phyloP scores from a whole-genome alignment of 306 rosid species.

The Castanea mollissima region DNA sequence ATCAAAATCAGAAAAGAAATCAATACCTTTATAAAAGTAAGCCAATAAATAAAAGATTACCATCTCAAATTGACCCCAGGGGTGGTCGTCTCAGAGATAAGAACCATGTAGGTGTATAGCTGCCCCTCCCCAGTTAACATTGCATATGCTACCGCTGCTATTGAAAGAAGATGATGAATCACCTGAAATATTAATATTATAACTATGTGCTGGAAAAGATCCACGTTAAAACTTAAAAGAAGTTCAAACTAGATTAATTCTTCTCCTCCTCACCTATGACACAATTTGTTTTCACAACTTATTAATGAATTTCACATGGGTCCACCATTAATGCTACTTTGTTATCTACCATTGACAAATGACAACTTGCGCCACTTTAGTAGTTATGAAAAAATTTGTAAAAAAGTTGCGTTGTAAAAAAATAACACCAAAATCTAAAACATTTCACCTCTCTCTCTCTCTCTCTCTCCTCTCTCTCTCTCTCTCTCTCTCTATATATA shows the following conservation, averaged over 20 bases:
- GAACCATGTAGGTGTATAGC: constrained; percentile 87
- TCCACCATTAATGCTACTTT: too few species aligned
- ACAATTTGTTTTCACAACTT: too few species aligned
- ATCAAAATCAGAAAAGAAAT: constrained; percentile 10
- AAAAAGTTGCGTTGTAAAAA: too few species aligned
- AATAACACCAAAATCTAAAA: too few species aligned
- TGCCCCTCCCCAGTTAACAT: constrained; percentile 93
- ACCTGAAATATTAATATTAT: constrained; percentile 58
- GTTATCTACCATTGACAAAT: too few species aligned
- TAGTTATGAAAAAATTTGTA: too few species aligned
- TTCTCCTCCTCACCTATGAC: neutral
- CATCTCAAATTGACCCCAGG: constrained; percentile 98
- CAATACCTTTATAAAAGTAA: neutral
- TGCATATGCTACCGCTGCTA: constrained; percentile 71
- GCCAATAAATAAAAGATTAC: constrained; percentile 37
- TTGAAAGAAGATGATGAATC: constrained; percentile 79
- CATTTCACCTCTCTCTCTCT: too few species aligned
- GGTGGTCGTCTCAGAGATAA: constrained; percentile 93
- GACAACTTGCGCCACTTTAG: too few species aligned
- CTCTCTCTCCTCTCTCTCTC: too few species aligned
- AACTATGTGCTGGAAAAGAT: constrained; percentile 10
- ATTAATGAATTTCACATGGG: too few species aligned
- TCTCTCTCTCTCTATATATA: too few species aligned
- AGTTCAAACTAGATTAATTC: neutral
- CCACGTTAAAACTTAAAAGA: constrained; percentile 24